Conservation (phyloP, 495 filamentous ascomycete species). For the Penicilliopsis zonata region DNA sequence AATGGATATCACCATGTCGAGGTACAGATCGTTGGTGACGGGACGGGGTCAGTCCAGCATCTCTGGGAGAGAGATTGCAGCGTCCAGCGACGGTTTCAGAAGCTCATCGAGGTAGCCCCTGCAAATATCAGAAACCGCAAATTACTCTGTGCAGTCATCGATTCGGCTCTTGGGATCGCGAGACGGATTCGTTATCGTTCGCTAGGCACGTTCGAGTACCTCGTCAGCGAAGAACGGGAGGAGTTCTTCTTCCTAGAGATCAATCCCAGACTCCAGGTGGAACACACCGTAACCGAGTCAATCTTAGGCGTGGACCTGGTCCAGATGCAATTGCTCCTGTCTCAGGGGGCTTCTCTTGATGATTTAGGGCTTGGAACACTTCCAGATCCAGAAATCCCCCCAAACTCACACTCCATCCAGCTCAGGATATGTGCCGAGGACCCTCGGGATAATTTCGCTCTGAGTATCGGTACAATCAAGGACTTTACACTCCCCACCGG, state of each 20-base stretch:
- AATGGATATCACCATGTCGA: constrained; percentile 43
- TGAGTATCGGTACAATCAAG: constrained; percentile 46
- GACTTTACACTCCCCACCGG: constrained; percentile 41
- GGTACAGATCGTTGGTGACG: constrained; percentile 47
- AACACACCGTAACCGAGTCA: constrained; percentile 71
- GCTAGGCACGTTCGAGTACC: constrained; percentile 49
- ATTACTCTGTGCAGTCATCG: constrained; percentile 27
- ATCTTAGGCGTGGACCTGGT: constrained; percentile 46
- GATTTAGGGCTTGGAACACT: constrained; percentile 25
- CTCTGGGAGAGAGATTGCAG: constrained; percentile 49
- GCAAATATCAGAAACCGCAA: constrained; percentile 21
- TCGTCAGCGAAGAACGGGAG: constrained; percentile 40
- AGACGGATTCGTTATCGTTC: constrained; percentile 35
- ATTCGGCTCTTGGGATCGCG: constrained; percentile 30
- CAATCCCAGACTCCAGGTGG: constrained; percentile 92
- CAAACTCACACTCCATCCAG: constrained; percentile 36
- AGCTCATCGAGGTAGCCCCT: constrained; percentile 40
- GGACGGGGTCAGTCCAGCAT: constrained; percentile 33
- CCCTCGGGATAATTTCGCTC: constrained; percentile 34
- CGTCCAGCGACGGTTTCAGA: constrained; percentile 44
- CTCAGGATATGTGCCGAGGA: constrained; percentile 48
- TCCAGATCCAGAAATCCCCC: constrained; percentile 14
- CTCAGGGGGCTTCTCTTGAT: constrained; percentile 35
- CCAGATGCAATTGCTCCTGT: constrained; percentile 38
- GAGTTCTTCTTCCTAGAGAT: constrained; percentile 56